Conservation (phyloP, 2,329 filamentous ascomycete genomes). For the Monilinia fructicola region DNA sequence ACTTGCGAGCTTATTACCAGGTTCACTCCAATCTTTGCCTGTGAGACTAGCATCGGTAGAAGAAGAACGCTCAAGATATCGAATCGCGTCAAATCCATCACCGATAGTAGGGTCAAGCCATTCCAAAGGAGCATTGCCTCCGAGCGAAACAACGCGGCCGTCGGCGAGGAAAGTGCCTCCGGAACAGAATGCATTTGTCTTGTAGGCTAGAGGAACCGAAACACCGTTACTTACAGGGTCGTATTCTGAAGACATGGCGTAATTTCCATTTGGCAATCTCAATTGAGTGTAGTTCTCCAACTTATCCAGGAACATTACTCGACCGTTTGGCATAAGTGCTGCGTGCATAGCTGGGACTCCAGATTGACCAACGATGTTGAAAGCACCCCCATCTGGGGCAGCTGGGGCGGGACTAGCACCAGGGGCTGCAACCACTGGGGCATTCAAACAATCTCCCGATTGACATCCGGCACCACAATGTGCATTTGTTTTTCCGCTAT, state of each 20-base stretch:
- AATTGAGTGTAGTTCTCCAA: constrained; percentile 62
- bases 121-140: constrained; percentile 56
- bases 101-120: constrained; percentile 57
- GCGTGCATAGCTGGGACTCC: constrained; percentile 66
- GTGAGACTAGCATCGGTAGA: constrained; percentile 48
- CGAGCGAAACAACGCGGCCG: constrained; percentile 54
- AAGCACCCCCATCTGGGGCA: constrained; percentile 47
- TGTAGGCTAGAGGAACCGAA: constrained; percentile 49
- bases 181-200: constrained; percentile 61
- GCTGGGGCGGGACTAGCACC: constrained; percentile 45
- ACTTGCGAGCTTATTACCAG: constrained; percentile 53
- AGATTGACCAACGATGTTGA: constrained; percentile 52
- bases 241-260: constrained; percentile 60
- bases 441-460: constrained; percentile 51
- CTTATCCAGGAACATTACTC: constrained; percentile 62
- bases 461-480: constrained; percentile 59
- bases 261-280: constrained; percentile 53
- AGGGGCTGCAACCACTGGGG: constrained; percentile 41
- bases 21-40: constrained; percentile 54
- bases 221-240: constrained; percentile 50
- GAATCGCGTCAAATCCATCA: constrained; percentile 58
- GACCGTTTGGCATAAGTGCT: constrained; percentile 57
- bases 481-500: constrained; percentile 44
- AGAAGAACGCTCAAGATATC: constrained; percentile 53
- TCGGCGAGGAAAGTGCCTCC: constrained; percentile 59